Evolutionary conservation across 106 monocot species (phyloP).

Genomic region (Triglochin maritima): DNA sequence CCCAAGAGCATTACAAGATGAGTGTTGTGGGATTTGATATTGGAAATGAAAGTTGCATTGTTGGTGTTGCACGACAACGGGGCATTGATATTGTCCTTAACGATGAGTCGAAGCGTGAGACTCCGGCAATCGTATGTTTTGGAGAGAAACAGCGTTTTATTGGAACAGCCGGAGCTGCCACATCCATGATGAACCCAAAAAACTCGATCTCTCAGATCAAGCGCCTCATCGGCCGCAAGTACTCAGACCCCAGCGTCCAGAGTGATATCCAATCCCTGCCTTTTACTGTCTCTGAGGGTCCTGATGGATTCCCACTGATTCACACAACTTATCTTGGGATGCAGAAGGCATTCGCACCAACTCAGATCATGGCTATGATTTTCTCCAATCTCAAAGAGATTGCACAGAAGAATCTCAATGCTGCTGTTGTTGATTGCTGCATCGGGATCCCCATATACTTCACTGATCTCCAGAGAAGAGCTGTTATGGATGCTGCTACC

Average conservation of each 20-base stretch:
- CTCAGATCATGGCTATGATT: conserved; percentile 72
- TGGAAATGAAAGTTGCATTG: conserved; percentile 75
- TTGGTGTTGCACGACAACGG: conserved; percentile 69
- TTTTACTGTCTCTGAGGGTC: conserved; percentile 56
- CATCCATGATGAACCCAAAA: conserved; percentile 68
- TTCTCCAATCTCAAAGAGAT: conserved; percentile 58
- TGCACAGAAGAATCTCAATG: conserved; percentile 63
- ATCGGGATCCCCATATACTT: conserved; percentile 78
- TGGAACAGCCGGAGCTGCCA: conserved; percentile 57
- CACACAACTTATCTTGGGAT: conserved; percentile 56
- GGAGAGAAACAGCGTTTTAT: conserved; percentile 74
- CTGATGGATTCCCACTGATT: conserved; percentile 70
- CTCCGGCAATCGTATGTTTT: conserved; percentile 68
- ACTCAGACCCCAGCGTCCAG: conserved; percentile 59
- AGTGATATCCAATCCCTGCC: conserved; percentile 46
- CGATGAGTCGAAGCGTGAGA: conserved; percentile 91
- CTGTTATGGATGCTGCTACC: conserved; percentile 53
- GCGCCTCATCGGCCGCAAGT: conserved; percentile 53
- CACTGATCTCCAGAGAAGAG: conserved; percentile 70
- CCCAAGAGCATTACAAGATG: conserved; percentile 17
- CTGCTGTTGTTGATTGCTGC: conserved; percentile 63
- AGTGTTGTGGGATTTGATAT: conserved; percentile 85
- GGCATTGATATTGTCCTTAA: conserved; percentile 87
- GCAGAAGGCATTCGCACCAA: conserved; percentile 47
- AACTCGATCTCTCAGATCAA: conserved; percentile 78